These are phyloP conservation scores for Aureobasidium sp. DNA, from an alignment of 2,329 filamentous ascomycete species.

Conservation along the genomic window DNA sequence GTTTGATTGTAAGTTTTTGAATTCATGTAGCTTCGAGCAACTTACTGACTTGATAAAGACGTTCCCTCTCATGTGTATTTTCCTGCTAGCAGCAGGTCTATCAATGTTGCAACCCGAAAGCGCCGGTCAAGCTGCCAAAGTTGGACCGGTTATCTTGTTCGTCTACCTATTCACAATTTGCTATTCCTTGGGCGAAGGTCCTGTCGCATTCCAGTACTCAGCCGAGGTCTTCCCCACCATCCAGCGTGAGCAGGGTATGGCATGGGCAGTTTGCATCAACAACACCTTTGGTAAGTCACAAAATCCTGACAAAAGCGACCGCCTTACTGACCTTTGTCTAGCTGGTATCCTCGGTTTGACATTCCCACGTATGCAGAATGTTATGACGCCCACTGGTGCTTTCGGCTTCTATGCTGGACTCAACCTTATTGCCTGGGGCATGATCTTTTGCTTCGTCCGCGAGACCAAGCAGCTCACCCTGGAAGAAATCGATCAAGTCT, in stretches of 20 bases:
- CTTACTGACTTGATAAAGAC: slow-evolving; percentile 26
- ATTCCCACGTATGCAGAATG: slow-evolving; percentile 38
- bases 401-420: slow-evolving; percentile 51
- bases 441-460: slow-evolving; percentile 34
- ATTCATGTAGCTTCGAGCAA: too few relatives aligned
- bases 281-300: slow-evolving; percentile 50
- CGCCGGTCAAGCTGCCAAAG: slow-evolving; percentile 21
- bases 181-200: slow-evolving; percentile 38
- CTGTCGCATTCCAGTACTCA: slow-evolving; percentile 34
- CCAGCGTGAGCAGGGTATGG: slow-evolving; percentile 35
- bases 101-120: slow-evolving; percentile 26
- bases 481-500: slow-evolving; percentile 41
- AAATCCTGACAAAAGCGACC: background rate
- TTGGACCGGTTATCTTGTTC: slow-evolving; percentile 31
- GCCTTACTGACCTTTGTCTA: background rate
- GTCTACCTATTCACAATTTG: slow-evolving; percentile 46
- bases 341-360: slow-evolving; percentile 29
- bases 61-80: slow-evolving; percentile 40
- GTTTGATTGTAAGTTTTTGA: slow-evolving; percentile 8
- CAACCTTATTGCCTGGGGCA: slow-evolving; percentile 48
- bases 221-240: slow-evolving; percentile 40
- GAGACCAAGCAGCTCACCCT: slow-evolving; percentile 39
- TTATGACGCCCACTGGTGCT: slow-evolving; percentile 41
- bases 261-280: slow-evolving; percentile 51
- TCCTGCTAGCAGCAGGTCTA: slow-evolving; percentile 41